Conservation (phyloP, 2,329 filamentous ascomycete species). For the Aphanocladium album region DNA sequence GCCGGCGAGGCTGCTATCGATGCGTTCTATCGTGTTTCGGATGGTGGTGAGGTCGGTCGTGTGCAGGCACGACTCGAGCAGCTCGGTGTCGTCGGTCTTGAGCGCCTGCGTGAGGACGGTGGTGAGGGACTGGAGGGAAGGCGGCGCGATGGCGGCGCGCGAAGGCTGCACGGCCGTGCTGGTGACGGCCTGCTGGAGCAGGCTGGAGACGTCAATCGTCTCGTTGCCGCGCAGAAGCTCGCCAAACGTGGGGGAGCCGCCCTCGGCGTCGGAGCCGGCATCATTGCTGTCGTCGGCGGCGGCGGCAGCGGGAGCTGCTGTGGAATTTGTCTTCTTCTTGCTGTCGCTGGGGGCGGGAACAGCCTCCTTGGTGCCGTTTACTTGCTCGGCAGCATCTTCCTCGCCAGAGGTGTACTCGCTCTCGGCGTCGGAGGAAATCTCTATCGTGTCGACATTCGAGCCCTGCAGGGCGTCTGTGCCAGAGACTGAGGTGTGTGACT, state of each 20-base stretch:
- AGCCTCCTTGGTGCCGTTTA: slow-evolving; percentile 16
- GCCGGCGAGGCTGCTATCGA: slow-evolving; percentile 79
- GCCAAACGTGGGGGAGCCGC: slow-evolving; percentile 68
- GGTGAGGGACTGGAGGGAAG: slow-evolving; percentile 74
- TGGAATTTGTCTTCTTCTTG: slow-evolving; percentile 21
- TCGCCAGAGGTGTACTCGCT: slow-evolving; percentile 45
- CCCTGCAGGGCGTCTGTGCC: slow-evolving; percentile 34
- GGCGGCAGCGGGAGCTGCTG: slow-evolving; percentile 16
- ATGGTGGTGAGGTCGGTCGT: slow-evolving; percentile 72
- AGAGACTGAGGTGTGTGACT: slow-evolving; percentile 52
- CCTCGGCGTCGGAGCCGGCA: slow-evolving; percentile 42
- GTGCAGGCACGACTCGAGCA: slow-evolving; percentile 89
- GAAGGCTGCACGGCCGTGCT: slow-evolving; percentile 35
- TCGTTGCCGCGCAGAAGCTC: slow-evolving; percentile 73
- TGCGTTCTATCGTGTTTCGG: slow-evolving; percentile 80
- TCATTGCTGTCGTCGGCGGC: slow-evolving; percentile 26
- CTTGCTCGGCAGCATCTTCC: slow-evolving; percentile 23
- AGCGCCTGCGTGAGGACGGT: slow-evolving; percentile 93
- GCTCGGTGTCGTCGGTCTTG: slow-evolving; percentile 80
- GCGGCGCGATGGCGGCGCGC: slow-evolving; percentile 50
- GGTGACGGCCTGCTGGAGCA: slow-evolving; percentile 41
- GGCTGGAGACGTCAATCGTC: slow-evolving; percentile 68
- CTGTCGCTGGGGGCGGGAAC: slow-evolving; percentile 22
- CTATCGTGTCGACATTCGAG: slow-evolving; percentile 41
- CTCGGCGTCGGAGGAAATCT: slow-evolving; percentile 53